These are phyloP conservation scores for Chaetomium olivaceum DNA, from an alignment of 2,329 filamentous ascomycete genomes.

Conservation along the genomic window DNA sequence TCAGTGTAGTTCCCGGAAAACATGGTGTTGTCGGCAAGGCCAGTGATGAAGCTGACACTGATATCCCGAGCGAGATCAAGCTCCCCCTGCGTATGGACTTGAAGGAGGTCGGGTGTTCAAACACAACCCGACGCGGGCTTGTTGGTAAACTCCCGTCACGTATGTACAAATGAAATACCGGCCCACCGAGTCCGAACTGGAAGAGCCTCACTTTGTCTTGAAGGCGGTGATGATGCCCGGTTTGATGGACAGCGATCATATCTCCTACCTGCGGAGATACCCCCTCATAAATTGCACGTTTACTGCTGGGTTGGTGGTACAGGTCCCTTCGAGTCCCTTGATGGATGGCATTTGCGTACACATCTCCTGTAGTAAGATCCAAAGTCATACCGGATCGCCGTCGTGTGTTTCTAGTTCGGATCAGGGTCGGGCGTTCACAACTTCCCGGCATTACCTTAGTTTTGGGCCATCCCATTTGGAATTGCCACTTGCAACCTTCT, in stretches of 20 bases:
- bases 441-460: too few relatives aligned
- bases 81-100: background rate
- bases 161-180: background rate
- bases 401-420: background rate
- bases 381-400: background rate
- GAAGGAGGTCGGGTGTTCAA: slow-evolving; percentile 3
- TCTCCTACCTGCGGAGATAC: background rate
- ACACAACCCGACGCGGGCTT: background rate
- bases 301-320: background rate
- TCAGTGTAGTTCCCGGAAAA: slow-evolving; percentile 7
- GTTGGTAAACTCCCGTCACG: background rate
- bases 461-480: background rate
- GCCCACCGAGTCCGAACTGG: background rate
- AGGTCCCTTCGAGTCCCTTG: background rate
- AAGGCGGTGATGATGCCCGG: background rate
- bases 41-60: slow-evolving; percentile 1
- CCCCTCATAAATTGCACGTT: background rate
- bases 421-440: background rate
- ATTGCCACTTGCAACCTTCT: background rate
- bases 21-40: slow-evolving; percentile 5
- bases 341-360: background rate
- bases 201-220: background rate
- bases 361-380: background rate
- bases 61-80: slow-evolving; percentile 1
- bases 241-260: background rate